These are phyloP conservation scores for Pseudofabraea citricarpa DNA, from an alignment of 2,329 filamentous ascomycete genomes.

Conservation along the genomic window DNA sequence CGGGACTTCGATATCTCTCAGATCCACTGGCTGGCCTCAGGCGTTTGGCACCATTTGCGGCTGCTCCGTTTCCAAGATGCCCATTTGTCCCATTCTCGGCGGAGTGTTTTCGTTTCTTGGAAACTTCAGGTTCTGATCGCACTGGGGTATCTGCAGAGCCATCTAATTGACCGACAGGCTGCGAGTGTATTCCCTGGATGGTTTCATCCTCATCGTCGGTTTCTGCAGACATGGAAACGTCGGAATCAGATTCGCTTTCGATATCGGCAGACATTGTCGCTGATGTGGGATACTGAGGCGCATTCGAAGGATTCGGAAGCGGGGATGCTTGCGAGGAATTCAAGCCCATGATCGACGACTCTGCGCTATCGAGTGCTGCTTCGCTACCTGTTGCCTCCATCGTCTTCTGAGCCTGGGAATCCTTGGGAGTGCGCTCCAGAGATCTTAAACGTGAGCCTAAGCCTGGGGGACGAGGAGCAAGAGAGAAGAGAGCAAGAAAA, in stretches of 20 bases:
- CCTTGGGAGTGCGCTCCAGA: background rate
- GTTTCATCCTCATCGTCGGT: conserved; percentile 26
- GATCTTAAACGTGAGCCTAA: no score
- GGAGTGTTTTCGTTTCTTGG: conserved; percentile 23
- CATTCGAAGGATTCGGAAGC: conserved; percentile 9
- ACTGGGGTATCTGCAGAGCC: no score
- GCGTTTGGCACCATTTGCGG: conserved; percentile 20
- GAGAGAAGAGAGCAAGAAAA: conserved; percentile 20
- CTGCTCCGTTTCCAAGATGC: conserved; percentile 10
- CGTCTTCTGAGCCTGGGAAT: no score
- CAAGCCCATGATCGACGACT: conserved; percentile 20
- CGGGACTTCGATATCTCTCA: conserved; percentile 11
- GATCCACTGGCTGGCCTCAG: conserved; percentile 18
- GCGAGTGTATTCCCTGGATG: no score
- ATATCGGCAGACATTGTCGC: conserved; percentile 11
- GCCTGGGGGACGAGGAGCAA: no score
- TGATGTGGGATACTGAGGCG: conserved; percentile 6
- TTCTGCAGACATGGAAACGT: conserved; percentile 31
- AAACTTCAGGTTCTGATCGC: conserved; percentile 6
- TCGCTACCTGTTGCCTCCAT: conserved; percentile 23
- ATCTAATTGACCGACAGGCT: no score
- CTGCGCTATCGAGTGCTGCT: conserved; percentile 20
- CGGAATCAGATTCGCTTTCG: conserved; percentile 27
- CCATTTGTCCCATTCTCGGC: conserved; percentile 10
- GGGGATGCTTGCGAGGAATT: conserved; percentile 16